These are phyloP conservation scores for Zymoseptoria passerinii DNA, from an alignment of 2,329 filamentous ascomycete species.

Conservation along the genomic window DNA sequence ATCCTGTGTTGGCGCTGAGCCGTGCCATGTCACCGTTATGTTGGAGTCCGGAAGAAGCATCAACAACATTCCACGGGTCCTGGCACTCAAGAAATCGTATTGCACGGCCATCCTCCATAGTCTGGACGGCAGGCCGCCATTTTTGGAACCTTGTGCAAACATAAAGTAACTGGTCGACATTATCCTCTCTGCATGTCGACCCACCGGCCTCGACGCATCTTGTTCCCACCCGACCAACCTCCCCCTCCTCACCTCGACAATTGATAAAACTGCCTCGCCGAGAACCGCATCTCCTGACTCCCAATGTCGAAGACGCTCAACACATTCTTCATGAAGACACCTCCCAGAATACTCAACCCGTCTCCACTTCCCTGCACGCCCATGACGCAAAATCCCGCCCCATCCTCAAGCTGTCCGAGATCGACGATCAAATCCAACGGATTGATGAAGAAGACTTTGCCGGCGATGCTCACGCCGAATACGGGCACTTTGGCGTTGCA, in stretches of 20 bases:
- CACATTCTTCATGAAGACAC: constrained; percentile 44
- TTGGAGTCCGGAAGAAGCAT: neutral
- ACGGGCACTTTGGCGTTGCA: constrained; percentile 36
- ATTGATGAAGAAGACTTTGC: constrained; percentile 29
- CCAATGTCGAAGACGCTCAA: constrained; percentile 45
- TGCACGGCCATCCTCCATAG: neutral
- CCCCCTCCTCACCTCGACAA: neutral
- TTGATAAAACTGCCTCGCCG: constrained; percentile 26
- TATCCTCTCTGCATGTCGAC: neutral
- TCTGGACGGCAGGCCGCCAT: neutral
- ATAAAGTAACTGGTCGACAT: neutral
- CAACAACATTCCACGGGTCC: neutral
- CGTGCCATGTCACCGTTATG: neutral
- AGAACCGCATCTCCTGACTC: constrained; percentile 40
- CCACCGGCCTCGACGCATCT: neutral
- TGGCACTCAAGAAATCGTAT: neutral
- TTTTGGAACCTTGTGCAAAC: neutral
- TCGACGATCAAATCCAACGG: constrained; percentile 24
- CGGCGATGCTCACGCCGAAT: constrained; percentile 36
- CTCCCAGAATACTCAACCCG: constrained; percentile 37
- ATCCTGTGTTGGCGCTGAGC: neutral
- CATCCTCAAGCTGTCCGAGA: constrained; percentile 5
- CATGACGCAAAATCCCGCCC: constrained; percentile 23
- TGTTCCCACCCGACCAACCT: neutral
- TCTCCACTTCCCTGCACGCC: constrained; percentile 28